Base-by-base conservation (phyloP, 495 filamentous ascomycete species). In the Acidiella bohemica region DNA sequence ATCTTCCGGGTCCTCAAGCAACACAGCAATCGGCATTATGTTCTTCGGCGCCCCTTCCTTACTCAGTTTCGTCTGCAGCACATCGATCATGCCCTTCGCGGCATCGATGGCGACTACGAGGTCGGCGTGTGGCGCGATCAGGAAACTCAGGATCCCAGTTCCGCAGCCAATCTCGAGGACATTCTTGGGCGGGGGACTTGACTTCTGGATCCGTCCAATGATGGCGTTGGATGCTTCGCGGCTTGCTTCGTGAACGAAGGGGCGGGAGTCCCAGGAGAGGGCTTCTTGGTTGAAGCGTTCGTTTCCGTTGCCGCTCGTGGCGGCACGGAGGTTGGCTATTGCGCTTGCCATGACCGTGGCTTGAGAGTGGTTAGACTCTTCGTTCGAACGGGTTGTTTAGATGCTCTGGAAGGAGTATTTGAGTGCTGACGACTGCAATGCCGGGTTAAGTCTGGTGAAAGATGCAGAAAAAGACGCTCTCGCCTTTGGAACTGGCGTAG, bases 161-260 rank as follows among this genome's bases (percentile, higher is more conserved):
- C 71, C 70, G 49, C 70, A 72, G 39, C 71, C 71, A 11, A 75
- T 65, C 54, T 75, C 71, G 14, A 75, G 63, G 12, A 73, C 61
- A 38, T 71, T 34, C 14, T 35, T 46, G 3, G 34, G 28, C 35
- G 41, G 35, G 11, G 28, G n/a, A 5, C 32, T 7, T 16, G 47
- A 21, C 5, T 36, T 26, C 3, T 55, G 47, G 4, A 59, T 36
- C 13, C 32, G 48, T 13, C 49, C 20, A 30, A 64, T 51, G 37
- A 60, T 55, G 17, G 59, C 46, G 18, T 53, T 42, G 26, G 55
- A 41, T 3, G 63, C 62, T 12, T 48, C 44, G 13, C 41, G 21
- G 21, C 55, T 59, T 13, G 63, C 59, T 17, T 39, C 46, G 21
- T 51, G 51, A 16, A 65, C 56, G 22, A 41, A 38, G 7, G 62